phyloP scores from a whole-genome alignment of 208 protist species.

The Leptomonas seymouri region DNA sequence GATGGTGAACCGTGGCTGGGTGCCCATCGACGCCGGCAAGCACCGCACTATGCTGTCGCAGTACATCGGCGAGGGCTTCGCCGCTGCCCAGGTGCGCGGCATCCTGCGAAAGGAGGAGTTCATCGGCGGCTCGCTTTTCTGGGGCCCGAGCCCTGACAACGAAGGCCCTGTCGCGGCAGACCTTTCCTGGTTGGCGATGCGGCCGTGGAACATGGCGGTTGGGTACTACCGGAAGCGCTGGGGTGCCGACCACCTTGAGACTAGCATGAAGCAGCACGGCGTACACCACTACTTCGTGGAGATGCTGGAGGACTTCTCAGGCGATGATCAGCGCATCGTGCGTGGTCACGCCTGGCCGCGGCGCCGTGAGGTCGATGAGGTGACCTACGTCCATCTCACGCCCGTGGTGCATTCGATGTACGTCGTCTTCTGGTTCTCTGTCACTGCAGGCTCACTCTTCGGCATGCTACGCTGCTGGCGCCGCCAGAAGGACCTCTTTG shows the following conservation, averaged over 20 bases:
- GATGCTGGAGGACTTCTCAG: slow-evolving; percentile 89
- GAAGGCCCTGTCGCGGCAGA: slow-evolving; percentile 68
- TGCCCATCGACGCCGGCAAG: slow-evolving; percentile 88
- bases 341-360: slow-evolving; percentile 76
- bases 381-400: slow-evolving; percentile 86
- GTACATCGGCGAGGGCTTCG: slow-evolving; percentile 87
- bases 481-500: slow-evolving; percentile 74
- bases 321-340: slow-evolving; percentile 88
- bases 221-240: slow-evolving; percentile 77
- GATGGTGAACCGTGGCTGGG: slow-evolving; percentile 90
- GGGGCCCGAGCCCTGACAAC: slow-evolving; percentile 68
- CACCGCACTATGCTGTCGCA: slow-evolving; percentile 80
- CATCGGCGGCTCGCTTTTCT: slow-evolving; percentile 53
- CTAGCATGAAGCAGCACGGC: slow-evolving; percentile 51
- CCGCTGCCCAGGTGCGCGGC: slow-evolving; percentile 46
- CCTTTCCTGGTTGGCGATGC: slow-evolving; percentile 78
- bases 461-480: slow-evolving; percentile 78
- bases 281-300: slow-evolving; percentile 85
- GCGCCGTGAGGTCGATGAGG: slow-evolving; percentile 72
- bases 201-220: slow-evolving; percentile 77
- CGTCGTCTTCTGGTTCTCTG: slow-evolving; percentile 84
- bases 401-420: slow-evolving; percentile 90
- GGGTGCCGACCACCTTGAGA: slow-evolving; percentile 37
- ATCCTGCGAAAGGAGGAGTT: slow-evolving; percentile 83
- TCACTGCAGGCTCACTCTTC: slow-evolving; percentile 77